Base-by-base conservation (phyloP, 2,329 filamentous ascomycete species). In the Talaromyces sp. region DNA sequence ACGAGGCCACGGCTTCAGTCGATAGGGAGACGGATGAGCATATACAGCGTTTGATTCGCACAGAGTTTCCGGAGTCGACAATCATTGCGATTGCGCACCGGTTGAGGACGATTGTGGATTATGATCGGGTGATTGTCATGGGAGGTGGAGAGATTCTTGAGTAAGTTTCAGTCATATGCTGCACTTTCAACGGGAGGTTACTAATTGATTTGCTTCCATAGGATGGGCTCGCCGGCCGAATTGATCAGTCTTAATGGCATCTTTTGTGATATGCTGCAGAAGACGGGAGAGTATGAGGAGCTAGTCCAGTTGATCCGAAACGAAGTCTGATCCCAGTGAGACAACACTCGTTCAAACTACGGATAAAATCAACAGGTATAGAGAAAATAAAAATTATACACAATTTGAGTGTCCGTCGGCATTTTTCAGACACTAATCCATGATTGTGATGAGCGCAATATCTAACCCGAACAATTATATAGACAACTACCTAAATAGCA, bases 1-100 rank as follows among this genome's bases (percentile, higher is more conserved):
- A 89, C 66, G 87, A 89, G 72, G 87, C 87, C 2, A 89, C 87
- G 3, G 86, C 87, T 2, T 86, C 83, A 0, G 87, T 89, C 60
- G 87, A 89, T 64, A 81, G 82, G 56, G 81, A 78, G 64, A 89
- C 87, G 1, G 87, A 87, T 0, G 79, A 80, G 22, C 79, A 81
- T 24, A 87, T 88, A 64, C 86, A 89, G 73, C 77, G 82, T 14
- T 79, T 88, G 2, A 71, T 89, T 45, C 75, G 85, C 16, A 73
- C 76, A 9, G 84, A 85, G 67, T 79, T 87, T 52, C 74, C 78
- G 11, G 80, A 81, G 31, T 78, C 83, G 27, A 89, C 87, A 0
- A 85, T 89, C 2, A 86, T 89, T 48, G 88, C 87, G 0, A 88
- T 89, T 72, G 87, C 87, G n/a, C 87, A 89, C 72, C 81, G 87